Evolutionary conservation across 2,329 filamentous ascomycete genomes (phyloP).

Genomic region (Lasiodiplodia sp.): DNA sequence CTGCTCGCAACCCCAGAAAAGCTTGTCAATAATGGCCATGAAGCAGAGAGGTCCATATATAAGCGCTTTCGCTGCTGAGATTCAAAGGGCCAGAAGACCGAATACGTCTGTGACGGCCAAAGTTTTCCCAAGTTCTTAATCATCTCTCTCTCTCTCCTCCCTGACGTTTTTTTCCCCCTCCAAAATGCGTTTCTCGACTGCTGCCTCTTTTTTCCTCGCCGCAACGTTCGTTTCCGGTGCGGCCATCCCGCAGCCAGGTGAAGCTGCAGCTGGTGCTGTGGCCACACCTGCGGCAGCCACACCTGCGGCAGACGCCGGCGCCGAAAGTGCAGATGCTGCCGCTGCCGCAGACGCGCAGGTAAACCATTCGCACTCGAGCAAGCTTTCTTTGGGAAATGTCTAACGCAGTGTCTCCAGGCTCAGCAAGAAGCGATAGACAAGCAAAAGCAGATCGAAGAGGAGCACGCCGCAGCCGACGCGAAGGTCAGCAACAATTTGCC

Average conservation of each 20-base stretch:
- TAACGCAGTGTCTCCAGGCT: not conserved
- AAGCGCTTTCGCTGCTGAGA: not conserved
- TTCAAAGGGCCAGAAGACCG: not conserved
- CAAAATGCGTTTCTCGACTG: constrained; percentile 14
- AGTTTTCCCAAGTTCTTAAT: constrained; percentile 12
- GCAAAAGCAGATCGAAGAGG: not conserved
- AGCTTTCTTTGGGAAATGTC: too few species aligned
- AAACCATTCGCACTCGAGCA: too few species aligned
- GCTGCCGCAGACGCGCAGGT: not conserved
- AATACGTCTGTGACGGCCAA: constrained; percentile 16
- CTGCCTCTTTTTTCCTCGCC: constrained; percentile 2
- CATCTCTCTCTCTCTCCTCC: not conserved
- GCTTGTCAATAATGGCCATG: not conserved
- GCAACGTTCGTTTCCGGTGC: constrained; percentile 8
- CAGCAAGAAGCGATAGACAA: not conserved
- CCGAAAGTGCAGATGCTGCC: not conserved
- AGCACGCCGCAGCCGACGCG: not conserved
- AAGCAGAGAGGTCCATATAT: not conserved
- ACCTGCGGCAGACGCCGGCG: not conserved
- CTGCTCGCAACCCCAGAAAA: not conserved
- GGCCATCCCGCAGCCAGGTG: constrained; percentile 8
- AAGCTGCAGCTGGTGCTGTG: not conserved
- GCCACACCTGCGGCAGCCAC: not conserved
- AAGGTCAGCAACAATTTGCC: not conserved
- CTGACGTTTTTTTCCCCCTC: too few species aligned